Evolutionary conservation across 2,329 filamentous ascomycete species (phyloP).

Genomic region (Hyphodiscus sp.): DNA sequence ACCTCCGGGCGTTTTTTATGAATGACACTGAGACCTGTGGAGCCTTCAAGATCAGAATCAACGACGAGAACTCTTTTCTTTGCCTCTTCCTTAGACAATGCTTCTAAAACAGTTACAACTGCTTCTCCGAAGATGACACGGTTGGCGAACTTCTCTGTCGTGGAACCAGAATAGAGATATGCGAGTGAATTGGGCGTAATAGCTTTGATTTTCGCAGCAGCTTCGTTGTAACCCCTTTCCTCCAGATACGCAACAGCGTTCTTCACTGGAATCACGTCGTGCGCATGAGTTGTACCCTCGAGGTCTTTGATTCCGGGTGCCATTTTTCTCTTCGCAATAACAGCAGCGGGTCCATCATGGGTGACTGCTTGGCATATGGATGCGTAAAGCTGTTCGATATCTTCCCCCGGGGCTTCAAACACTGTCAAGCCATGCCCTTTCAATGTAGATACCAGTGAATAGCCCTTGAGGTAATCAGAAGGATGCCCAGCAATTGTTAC

Average conservation of each 20-base stretch:
- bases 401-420: constrained; percentile 31
- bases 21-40: constrained; percentile 34
- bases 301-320: constrained; percentile 32
- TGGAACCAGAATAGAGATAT: constrained; percentile 29
- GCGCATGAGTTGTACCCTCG: constrained; percentile 31
- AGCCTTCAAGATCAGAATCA: constrained; percentile 35
- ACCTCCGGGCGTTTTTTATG: constrained; percentile 32
- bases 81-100: constrained; percentile 33
- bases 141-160: constrained; percentile 33
- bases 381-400: constrained; percentile 32
- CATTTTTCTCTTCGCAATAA: constrained; percentile 29
- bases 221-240: constrained; percentile 30
- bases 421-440: constrained; percentile 34
- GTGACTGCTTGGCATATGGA: constrained; percentile 30
- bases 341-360: constrained; percentile 30
- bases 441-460: constrained; percentile 29
- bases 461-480: constrained; percentile 34
- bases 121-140: constrained; percentile 34
- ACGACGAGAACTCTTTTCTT: constrained; percentile 33
- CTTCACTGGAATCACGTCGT: constrained; percentile 34
- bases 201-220: constrained; percentile 12
- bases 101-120: constrained; percentile 32
- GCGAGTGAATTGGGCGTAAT: constrained; percentile 18
- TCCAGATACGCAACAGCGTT: constrained; percentile 33
- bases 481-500: constrained; percentile 36